Conservation (phyloP, 176 grass and related monocot genomes). For the Typha latifolia region DNA sequence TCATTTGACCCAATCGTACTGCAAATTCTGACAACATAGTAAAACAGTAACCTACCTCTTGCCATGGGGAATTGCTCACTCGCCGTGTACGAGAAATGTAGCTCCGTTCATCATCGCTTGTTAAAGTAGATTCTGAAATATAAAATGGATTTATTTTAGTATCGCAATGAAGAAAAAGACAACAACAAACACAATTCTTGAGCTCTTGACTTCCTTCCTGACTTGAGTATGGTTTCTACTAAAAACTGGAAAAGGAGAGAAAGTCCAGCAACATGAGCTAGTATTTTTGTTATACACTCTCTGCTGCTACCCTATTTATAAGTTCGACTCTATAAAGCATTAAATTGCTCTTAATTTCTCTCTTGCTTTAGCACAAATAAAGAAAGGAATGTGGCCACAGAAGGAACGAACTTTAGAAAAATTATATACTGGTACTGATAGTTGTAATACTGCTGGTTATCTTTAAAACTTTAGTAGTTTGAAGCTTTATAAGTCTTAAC, state of each 20-base stretch:
- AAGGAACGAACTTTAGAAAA: background rate
- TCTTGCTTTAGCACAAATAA: too few relatives aligned
- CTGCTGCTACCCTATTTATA: too few relatives aligned
- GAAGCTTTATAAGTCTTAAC: too few relatives aligned
- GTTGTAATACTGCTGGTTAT: background rate
- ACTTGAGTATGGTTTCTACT: background rate
- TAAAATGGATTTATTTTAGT: slow-evolving; percentile 10
- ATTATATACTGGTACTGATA: background rate
- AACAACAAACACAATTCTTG: background rate
- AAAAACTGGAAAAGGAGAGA: too few relatives aligned
- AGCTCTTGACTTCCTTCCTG: background rate
- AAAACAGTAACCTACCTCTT: slow-evolving; percentile 35
- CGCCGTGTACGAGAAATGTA: slow-evolving; percentile 20
- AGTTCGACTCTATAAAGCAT: too few relatives aligned
- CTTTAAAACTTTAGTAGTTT: too few relatives aligned
- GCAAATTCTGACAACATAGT: background rate
- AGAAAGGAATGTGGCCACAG: too few relatives aligned
- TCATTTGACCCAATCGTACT: background rate
- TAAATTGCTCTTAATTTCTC: too few relatives aligned
- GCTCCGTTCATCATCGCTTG: slow-evolving; percentile 21
- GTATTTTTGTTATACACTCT: too few relatives aligned
- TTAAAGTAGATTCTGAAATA: slow-evolving; percentile 43
- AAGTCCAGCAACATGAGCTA: too few relatives aligned
- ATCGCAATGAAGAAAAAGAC: background rate
- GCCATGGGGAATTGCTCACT: slow-evolving; percentile 17